Conservation (phyloP, 331 rosid genomes). For the Dryas integrifolia region DNA sequence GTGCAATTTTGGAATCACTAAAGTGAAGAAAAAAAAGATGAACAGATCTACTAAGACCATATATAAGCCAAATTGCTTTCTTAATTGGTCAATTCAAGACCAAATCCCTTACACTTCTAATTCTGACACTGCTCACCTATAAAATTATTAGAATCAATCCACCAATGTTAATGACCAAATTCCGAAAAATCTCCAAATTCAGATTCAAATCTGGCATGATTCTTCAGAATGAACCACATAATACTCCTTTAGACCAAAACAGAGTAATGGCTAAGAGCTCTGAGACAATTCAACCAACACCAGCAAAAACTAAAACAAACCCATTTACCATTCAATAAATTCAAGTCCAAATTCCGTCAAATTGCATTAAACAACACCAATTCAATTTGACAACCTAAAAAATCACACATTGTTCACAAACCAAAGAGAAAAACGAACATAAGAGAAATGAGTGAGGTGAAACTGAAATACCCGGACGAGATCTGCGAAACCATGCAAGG, state of each 20-base stretch:
- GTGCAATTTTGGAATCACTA: background rate
- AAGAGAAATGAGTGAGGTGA: background rate
- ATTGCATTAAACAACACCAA: background rate
- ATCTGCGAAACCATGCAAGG: conserved; percentile 76
- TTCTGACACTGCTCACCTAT: background rate
- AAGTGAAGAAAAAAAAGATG: background rate
- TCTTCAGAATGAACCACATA: background rate
- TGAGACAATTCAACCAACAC: conserved; percentile 14
- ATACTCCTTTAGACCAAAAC: background rate
- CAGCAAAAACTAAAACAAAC: background rate
- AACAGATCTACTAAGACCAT: background rate
- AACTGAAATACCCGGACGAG: conserved; percentile 59
- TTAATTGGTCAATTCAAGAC: background rate
- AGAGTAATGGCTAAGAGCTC: conserved; percentile 10
- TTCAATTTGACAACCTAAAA: background rate
- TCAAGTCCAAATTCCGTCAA: background rate
- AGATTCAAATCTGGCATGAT: background rate
- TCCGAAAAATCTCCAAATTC: background rate
- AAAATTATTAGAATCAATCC: background rate
- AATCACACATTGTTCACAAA: conserved; percentile 3
- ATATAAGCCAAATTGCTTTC: background rate
- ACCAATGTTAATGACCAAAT: background rate
- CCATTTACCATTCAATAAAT: background rate
- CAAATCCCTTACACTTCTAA: background rate
- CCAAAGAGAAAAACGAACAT: background rate